Conservation (phyloP, 108 stramenopile species). For the Skeletonema tropicum region DNA sequence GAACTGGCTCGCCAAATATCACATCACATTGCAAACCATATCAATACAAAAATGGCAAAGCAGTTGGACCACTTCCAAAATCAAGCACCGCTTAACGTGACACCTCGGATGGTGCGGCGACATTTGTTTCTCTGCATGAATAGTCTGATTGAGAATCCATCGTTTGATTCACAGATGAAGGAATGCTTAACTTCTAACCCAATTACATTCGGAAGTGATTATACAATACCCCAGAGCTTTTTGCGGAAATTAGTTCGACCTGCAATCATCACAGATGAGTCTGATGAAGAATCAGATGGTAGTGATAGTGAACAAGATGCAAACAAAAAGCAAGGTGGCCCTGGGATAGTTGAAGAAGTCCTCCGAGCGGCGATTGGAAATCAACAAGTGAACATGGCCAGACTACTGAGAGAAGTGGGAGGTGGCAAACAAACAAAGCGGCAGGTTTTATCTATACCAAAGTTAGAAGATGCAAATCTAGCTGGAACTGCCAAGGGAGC, state of each 20-base stretch:
- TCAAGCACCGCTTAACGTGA: constrained; percentile 27
- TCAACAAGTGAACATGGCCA: constrained; percentile 61
- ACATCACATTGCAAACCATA: constrained; percentile 66
- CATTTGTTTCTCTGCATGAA: constrained; percentile 95
- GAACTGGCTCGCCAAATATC: constrained; percentile 71
- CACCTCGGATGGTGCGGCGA: constrained; percentile 78
- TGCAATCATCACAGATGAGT: constrained; percentile 16
- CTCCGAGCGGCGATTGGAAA: constrained; percentile 56
- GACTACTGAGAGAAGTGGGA: constrained; percentile 66
- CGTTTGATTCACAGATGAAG: constrained; percentile 99
- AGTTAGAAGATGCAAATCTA: constrained; percentile 94
- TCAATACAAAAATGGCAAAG: constrained; percentile 59
- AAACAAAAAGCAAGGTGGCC: constrained; percentile 51
- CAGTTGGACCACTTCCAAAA: constrained; percentile 28
- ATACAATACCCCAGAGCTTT: constrained; percentile 51
- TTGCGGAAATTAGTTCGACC: constrained; percentile 58
- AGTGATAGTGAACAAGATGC: constrained; percentile 6
- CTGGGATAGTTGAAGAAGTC: constrained; percentile 80
- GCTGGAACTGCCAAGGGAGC: constrained; percentile 70
- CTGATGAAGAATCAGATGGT: constrained; percentile 17
- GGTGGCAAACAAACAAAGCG: constrained; percentile 62
- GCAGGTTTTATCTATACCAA: constrained; percentile 78
- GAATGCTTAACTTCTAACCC: constrained; percentile 91
- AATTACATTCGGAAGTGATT: constrained; percentile 82
- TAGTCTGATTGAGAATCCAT: constrained; percentile 94